Evolutionary conservation across 2,329 filamentous ascomycete species (phyloP).

Genomic region (Acrocalymma vagum): DNA sequence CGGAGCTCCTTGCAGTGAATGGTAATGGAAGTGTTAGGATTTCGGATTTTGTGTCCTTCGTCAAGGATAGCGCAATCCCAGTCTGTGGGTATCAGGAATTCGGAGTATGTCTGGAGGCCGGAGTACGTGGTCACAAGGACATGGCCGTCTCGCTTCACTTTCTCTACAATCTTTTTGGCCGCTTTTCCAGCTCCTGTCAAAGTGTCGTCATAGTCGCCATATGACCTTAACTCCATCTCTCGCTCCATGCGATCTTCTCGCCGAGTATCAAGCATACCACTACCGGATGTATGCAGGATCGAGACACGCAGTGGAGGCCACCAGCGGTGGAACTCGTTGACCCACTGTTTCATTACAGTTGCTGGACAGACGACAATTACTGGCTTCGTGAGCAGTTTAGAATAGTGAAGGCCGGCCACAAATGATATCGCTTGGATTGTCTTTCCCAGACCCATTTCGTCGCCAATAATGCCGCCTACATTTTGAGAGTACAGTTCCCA

Average conservation of each 20-base stretch:
- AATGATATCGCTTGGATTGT: constrained; percentile 85
- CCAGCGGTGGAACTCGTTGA: constrained; percentile 98
- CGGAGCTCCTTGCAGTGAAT: constrained; percentile 94
- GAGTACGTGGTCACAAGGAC: constrained; percentile 96
- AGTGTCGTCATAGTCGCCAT: constrained; percentile 52
- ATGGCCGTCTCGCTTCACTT: constrained; percentile 84
- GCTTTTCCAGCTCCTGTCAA: constrained; percentile 69
- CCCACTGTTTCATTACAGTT: constrained; percentile 96
- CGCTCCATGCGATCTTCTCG: constrained; percentile 70
- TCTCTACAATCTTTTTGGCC: constrained; percentile 81
- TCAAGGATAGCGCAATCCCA: constrained; percentile 97
- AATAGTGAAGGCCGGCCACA: constrained; percentile 90
- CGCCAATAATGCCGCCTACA: constrained; percentile 92
- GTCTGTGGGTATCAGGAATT: constrained; percentile 80
- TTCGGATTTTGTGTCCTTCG: constrained; percentile 97
- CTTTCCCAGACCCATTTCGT: constrained; percentile 99
- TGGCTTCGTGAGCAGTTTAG: constrained; percentile 81
- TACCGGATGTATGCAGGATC: constrained; percentile 93
- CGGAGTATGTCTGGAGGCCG: constrained; percentile 90
- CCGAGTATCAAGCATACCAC: constrained; percentile 87
- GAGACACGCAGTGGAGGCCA: constrained; percentile 98
- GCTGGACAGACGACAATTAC: constrained; percentile 93
- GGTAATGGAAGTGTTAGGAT: constrained; percentile 93
- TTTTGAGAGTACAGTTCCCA: constrained; percentile 89
- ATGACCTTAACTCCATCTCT: constrained; percentile 60